Conservation (phyloP, 164 flowering plant species). For the Protea cynaroides region DNA sequence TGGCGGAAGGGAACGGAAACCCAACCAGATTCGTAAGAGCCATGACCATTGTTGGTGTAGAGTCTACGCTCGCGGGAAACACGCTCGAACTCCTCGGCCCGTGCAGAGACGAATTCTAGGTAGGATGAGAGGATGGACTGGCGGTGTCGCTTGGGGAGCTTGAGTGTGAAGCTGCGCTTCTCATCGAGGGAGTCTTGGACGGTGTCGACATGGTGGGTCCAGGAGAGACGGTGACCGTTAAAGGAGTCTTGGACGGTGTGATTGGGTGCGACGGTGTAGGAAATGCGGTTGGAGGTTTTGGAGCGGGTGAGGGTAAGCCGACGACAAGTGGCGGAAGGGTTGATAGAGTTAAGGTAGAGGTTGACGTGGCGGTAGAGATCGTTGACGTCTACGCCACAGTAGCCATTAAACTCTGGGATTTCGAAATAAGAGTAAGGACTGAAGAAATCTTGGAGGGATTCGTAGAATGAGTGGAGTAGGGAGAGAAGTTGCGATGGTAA, state of each 20-base stretch:
- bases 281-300: constrained; percentile 37
- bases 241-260: constrained; percentile 51
- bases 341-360: constrained; percentile 59
- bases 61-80: constrained; percentile 51
- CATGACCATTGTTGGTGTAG: constrained; percentile 51
- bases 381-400: constrained; percentile 55
- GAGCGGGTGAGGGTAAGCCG: constrained; percentile 64
- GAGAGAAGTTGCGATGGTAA: constrained; percentile 54
- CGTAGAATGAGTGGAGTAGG: constrained; percentile 45
- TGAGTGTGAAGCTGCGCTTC: constrained; percentile 51
- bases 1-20: constrained; percentile 66
- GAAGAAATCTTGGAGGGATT: constrained; percentile 51
- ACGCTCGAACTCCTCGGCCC: constrained; percentile 48
- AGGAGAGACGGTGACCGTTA: constrained; percentile 37
- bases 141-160: constrained; percentile 47
- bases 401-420: constrained; percentile 64
- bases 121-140: constrained; percentile 34
- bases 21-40: constrained; percentile 55
- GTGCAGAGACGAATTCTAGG: constrained; percentile 33
- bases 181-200: constrained; percentile 59
- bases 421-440: constrained; percentile 51
- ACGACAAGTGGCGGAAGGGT: constrained; percentile 36
- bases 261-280: constrained; percentile 54
- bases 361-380: constrained; percentile 60
- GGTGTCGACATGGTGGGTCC: constrained; percentile 71